Evolutionary conservation across 2,329 filamentous ascomycete species (phyloP), one percentile per base, ranked within the genome.

Genomic region (Venturia oleaginea): DNA sequence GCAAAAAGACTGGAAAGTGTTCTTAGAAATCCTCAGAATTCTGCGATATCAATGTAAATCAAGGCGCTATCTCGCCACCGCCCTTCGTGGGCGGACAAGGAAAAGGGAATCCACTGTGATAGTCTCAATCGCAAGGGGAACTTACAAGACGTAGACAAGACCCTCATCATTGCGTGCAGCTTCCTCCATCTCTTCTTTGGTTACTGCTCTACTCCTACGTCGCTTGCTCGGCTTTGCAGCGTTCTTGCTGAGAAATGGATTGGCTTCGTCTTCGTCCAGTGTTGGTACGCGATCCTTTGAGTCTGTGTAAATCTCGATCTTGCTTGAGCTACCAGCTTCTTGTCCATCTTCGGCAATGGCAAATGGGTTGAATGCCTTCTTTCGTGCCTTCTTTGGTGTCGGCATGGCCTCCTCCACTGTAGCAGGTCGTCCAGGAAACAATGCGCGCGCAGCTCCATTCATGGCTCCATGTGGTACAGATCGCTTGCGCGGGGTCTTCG

Each of bases 71-170:
- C 15, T 40, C 37, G 37, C 37, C 37, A 55, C 34, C 13, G 15
- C 19, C 17, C 40, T 61, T 34, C n/a, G 15, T 40, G 61, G 57
- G 51, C n/a, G 54, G 15, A n/a, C 22, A 57, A 64, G 55, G 63
- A 46, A 3, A 19, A n/a, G 19, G 8, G 13, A 11, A 4, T 46
- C n/a, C 43, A 19, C n/a, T 46, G 4, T n/a, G 43, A 46, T 3
- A 46, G 3, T 5, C 15, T 54, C 43, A 46, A 34, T 4, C 24
- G 13, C 22, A 51, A 51, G 24, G 32, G 55, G 68, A 46, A 86
- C 89, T 83, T 81, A 92, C 89, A 93, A 93, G 15, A 86, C 83
- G 70, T 86, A 91, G 67, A 92, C 79, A 71, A 91, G 82, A 66
- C 90, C 90, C 73, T 93, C 88, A 4, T 86, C 82, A 37, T 88